phyloP scores from a whole-genome alignment of 169 alveolate genomes.

The Eimeria sp. region DNA sequence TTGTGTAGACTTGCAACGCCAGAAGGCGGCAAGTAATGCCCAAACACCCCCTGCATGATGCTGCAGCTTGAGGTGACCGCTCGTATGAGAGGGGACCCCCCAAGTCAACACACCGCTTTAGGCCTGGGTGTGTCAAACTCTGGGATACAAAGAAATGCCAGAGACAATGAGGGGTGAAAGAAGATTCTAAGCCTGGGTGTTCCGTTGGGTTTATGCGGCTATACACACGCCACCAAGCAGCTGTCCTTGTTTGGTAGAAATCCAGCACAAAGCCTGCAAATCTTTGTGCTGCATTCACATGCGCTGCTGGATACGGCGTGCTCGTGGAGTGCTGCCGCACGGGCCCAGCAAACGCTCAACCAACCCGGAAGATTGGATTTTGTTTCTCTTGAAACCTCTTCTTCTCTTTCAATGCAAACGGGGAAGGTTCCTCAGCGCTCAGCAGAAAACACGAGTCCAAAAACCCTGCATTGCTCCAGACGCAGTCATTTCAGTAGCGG shows the following conservation, averaged over 20 bases:
- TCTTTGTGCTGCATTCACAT: background rate
- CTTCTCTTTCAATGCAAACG: background rate
- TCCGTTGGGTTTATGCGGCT: background rate
- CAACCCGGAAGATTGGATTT: background rate
- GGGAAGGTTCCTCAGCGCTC: background rate
- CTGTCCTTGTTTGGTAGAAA: background rate
- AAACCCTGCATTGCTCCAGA: background rate
- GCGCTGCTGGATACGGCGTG: background rate
- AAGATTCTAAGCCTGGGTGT: background rate
- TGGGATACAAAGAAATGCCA: background rate
- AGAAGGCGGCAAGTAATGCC: conserved; percentile 73
- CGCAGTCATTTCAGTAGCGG: background rate
- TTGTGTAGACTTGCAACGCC: conserved; percentile 72
- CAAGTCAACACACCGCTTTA: background rate
- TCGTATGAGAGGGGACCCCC: background rate
- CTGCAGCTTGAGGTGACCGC: background rate
- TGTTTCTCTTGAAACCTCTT: background rate
- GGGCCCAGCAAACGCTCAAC: background rate
- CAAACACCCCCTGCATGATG: conserved; percentile 59
- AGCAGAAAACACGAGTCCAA: background rate
- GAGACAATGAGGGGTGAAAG: background rate
- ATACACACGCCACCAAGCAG: background rate
- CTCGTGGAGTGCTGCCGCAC: background rate
- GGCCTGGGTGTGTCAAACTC: background rate
- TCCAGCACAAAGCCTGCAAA: background rate